Percentiles rank a stretch among this genome's conserved stretches.
These are phyloP conservation scores for Moringa oleifera DNA, from an alignment of 345 rosid genomes.

Conservation along the genomic window DNA sequence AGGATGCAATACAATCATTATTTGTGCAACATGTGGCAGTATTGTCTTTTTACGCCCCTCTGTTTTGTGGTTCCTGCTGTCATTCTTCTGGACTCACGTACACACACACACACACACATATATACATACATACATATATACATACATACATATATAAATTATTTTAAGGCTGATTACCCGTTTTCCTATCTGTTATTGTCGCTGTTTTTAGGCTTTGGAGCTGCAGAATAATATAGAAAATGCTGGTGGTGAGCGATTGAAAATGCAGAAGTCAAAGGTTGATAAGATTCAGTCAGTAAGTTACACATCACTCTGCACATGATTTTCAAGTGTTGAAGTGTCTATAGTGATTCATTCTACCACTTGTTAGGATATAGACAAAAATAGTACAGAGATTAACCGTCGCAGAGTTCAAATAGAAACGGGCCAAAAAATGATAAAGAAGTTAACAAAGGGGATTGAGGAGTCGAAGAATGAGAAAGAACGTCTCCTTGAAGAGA, in stretches of 20 bases:
- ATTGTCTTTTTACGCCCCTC: neutral
- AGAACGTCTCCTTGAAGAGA: conserved; percentile 60
- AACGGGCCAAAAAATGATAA: conserved; percentile 77
- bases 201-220: conserved; percentile 53
- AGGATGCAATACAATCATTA: neutral
- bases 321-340: conserved; percentile 7
- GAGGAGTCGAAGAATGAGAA: conserved; percentile 78
- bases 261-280: conserved; percentile 76
- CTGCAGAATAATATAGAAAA: conserved; percentile 88
- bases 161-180: neutral
- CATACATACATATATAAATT: too few species aligned
- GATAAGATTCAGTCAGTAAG: conserved; percentile 84
- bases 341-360: conserved; percentile 21
- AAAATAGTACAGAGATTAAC: conserved; percentile 75
- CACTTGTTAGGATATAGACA: conserved; percentile 70
- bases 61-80: conserved; percentile 1
- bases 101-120: too few species aligned
- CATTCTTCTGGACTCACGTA: conserved; percentile 1
- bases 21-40: neutral
- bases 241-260: conserved; percentile 80
- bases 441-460: conserved; percentile 78
- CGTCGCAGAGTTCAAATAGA: conserved; percentile 86
- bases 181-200: neutral
- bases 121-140: too few species aligned
- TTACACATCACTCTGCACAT: conserved; percentile 10